These are phyloP conservation scores for Anthoceros angustus DNA, from an alignment of 225 moss, liverwort and hornwort species.

Conservation along the genomic window DNA sequence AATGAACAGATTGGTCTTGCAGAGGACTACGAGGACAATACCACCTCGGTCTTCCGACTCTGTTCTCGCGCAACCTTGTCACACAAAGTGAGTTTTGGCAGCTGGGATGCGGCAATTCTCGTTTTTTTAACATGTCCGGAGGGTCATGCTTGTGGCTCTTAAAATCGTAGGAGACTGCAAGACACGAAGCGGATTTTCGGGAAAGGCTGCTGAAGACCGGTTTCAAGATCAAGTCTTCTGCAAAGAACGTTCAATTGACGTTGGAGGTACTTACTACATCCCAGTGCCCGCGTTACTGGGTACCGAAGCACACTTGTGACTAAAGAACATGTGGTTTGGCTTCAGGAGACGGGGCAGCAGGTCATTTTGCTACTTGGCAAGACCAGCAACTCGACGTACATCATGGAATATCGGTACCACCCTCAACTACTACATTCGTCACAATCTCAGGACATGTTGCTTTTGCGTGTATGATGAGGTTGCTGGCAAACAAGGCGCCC, in stretches of 20 bases:
- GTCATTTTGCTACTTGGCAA: neutral
- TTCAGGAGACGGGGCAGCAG: neutral
- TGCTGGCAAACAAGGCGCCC: too few species aligned
- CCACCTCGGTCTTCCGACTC: neutral
- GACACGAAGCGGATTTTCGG: neutral
- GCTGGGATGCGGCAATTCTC: too few species aligned
- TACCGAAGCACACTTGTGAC: too few species aligned
- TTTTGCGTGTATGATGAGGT: too few species aligned
- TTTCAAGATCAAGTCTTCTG: neutral
- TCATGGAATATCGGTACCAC: neutral
- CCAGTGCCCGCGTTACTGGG: too few species aligned
- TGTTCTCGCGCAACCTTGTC: neutral
- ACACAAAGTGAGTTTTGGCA: neutral
- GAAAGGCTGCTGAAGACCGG: neutral
- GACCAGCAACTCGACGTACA: neutral
- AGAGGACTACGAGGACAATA: neutral
- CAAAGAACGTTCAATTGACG: neutral
- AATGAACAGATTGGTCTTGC: neutral
- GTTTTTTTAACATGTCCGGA: too few species aligned
- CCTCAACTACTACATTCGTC: too few species aligned
- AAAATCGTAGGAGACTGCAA: neutral
- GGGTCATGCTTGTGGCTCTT: neutral
- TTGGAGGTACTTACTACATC: neutral
- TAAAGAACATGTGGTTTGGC: neutral
- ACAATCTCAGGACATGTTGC: too few species aligned